Percentiles rank a stretch among this genome's conserved stretches.
These are phyloP conservation scores for Dryas integrifolia DNA, from an alignment of 331 rosid genomes.

Conservation along the genomic window DNA sequence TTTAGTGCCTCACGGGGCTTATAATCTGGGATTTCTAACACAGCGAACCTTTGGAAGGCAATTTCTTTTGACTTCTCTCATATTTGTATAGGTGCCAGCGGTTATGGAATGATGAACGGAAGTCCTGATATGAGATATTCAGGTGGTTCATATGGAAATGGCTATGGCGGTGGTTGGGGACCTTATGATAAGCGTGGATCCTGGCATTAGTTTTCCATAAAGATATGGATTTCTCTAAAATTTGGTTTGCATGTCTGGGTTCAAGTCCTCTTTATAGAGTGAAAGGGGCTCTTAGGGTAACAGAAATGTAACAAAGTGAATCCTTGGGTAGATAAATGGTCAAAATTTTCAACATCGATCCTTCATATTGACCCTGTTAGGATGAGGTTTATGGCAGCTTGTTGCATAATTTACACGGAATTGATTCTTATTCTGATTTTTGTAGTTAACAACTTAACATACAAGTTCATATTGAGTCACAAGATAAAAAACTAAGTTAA, in stretches of 20 bases:
- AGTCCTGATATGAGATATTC: slow-evolving; percentile 40
- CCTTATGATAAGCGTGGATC: slow-evolving; percentile 35
- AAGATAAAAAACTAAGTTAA: too few species aligned
- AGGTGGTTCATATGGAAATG: slow-evolving; percentile 27
- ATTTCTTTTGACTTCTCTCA: slow-evolving; percentile 27
- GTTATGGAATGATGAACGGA: slow-evolving; percentile 40
- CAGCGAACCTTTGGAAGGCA: slow-evolving; percentile 10
- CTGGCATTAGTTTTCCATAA: slow-evolving; percentile 22
- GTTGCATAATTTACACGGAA: neutral
- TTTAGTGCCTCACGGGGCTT: neutral
- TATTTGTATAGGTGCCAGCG: slow-evolving; percentile 34
- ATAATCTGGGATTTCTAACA: neutral
- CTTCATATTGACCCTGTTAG: neutral
- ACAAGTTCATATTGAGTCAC: neutral
- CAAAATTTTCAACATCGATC: neutral
- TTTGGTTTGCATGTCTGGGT: neutral
- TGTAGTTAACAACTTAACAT: neutral
- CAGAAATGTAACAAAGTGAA: too few species aligned
- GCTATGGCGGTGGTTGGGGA: slow-evolving; percentile 34
- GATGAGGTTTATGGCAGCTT: neutral
- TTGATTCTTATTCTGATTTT: neutral
- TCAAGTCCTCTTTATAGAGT: neutral
- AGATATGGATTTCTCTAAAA: neutral
- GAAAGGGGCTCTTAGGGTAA: neutral
- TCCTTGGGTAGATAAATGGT: neutral